A percentile compares a stretch with the other conserved stretches of the same genome.
phyloP scores from a whole-genome alignment of 768 basidiomycete genomes.

The Krasilnikovozyma curviuscula region DNA sequence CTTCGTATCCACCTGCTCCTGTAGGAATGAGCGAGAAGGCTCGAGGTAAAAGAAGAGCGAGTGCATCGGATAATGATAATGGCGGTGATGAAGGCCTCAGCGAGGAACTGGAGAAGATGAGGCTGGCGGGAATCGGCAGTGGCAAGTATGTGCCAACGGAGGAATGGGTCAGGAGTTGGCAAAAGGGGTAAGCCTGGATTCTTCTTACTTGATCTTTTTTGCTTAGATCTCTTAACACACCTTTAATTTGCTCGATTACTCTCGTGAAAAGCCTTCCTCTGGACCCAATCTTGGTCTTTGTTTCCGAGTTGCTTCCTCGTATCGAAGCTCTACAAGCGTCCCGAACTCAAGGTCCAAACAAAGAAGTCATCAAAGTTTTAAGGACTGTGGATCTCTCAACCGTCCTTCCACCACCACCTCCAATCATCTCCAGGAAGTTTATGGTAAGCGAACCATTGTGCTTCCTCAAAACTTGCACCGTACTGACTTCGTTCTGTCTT shows the following conservation, averaged over 20 bases:
- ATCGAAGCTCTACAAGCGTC: constrained; percentile 50
- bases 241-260: constrained; percentile 5
- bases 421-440: constrained; percentile 52
- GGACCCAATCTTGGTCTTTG: constrained; percentile 67
- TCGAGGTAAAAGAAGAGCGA: constrained; percentile 73
- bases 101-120: constrained; percentile 35
- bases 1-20: too few species aligned
- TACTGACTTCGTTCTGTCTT: neutral
- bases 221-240: constrained; percentile 5
- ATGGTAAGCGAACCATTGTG: constrained; percentile 32
- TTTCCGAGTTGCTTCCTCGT: constrained; percentile 69
- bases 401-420: constrained; percentile 51
- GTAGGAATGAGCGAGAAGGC: constrained; percentile 74
- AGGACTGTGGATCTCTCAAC: constrained; percentile 47
- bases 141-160: constrained; percentile 77
- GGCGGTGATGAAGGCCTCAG: constrained; percentile 36
- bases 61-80: too few species aligned
- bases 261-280: constrained; percentile 48
- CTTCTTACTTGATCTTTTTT: neutral
- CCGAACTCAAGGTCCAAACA: constrained; percentile 31
- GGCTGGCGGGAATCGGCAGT: constrained; percentile 32
- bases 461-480: neutral
- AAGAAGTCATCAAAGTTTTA: constrained; percentile 55
- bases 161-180: constrained; percentile 92
- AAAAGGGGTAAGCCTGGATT: constrained; percentile 52